phyloP scores from a whole-genome alignment of 768 basidiomycete genomes.

The Pholiota molesta region DNA sequence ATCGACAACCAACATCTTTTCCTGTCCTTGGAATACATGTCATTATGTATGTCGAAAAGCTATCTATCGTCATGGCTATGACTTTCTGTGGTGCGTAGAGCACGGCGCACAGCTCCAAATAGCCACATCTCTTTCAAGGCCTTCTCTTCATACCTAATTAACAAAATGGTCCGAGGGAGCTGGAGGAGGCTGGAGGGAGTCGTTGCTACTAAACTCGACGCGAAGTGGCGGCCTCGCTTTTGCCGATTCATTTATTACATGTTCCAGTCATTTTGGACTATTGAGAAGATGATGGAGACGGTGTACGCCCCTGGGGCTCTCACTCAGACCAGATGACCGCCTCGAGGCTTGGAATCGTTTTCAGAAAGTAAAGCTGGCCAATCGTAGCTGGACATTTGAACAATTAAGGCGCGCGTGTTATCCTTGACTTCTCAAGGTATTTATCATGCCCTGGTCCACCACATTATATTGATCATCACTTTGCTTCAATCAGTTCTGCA shows the following conservation, averaged over 20 bases:
- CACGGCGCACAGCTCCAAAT: not conserved
- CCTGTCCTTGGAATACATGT: conserved; percentile 5
- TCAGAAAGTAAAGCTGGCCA: not conserved
- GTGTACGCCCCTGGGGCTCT: conserved; percentile 3
- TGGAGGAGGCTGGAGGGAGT: not conserved
- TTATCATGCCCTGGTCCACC: not conserved
- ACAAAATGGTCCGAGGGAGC: not conserved
- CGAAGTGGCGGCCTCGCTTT: not conserved
- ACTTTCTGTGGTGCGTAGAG: not conserved
- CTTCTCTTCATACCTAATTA: not conserved
- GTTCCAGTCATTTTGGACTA: conserved; percentile 12
- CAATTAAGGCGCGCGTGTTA: not conserved
- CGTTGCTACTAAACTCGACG: not conserved
- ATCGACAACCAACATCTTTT: conserved; percentile 7
- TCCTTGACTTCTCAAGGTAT: not conserved
- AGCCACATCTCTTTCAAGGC: not conserved
- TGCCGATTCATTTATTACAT: conserved; percentile 10
- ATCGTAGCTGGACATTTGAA: not conserved
- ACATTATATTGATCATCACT: conserved; percentile 2
- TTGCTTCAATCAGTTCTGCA: not conserved
- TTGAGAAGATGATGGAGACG: not conserved
- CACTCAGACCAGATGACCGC: not conserved
- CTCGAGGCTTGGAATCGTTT: not conserved
- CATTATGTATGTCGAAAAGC: not conserved
- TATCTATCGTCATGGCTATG: conserved; percentile 2